Conservation (phyloP, 495 filamentous ascomycete species). For the Penicillium malachiteum region DNA sequence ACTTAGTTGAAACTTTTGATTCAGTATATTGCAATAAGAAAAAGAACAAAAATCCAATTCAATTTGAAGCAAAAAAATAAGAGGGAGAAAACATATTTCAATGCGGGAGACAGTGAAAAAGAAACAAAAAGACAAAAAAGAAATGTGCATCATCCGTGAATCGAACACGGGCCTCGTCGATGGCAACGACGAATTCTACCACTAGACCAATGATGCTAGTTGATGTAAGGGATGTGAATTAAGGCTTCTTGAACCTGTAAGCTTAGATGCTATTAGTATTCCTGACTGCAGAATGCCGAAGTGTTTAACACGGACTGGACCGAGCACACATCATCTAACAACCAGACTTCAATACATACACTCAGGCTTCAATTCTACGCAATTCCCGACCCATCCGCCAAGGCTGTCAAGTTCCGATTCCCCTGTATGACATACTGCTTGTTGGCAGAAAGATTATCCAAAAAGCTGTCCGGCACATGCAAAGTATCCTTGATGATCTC, state of each 20-base stretch:
- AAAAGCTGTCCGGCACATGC: conserved; percentile 6
- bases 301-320: no score
- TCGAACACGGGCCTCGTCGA: conserved; percentile 60
- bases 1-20: no score
- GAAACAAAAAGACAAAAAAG: conserved; percentile 1
- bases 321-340: no score
- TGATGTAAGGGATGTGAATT: not conserved
- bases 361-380: not conserved
- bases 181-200: conserved; percentile 62
- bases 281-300: no score
- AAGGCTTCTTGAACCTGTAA: not conserved
- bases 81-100: no score
- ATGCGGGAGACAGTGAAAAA: no score
- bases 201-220: conserved; percentile 57
- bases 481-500: conserved; percentile 10
- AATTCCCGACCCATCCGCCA: not conserved
- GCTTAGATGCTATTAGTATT: no score
- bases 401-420: conserved; percentile 1
- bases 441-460: conserved; percentile 9
- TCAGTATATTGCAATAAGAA: no score
- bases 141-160: conserved; percentile 53
- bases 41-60: no score
- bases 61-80: no score
- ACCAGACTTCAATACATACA: no score
- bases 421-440: conserved; percentile 9